Conservation (phyloP, 192 early-diverging fungal species). For the Lobosporangium transversale region DNA sequence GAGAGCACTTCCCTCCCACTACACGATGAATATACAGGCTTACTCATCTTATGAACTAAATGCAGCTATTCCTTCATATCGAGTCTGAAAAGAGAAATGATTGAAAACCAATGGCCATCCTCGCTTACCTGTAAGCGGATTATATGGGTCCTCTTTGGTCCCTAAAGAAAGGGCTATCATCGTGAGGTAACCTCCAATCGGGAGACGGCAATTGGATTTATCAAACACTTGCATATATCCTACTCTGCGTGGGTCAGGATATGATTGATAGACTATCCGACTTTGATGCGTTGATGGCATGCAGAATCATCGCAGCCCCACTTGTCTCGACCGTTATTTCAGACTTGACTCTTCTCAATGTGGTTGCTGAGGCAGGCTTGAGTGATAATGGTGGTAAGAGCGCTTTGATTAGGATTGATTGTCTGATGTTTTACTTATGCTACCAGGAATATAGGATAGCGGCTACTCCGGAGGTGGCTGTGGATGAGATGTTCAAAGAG, state of each 20-base stretch:
- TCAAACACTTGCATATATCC: conserved; percentile 29
- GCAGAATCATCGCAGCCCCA: conserved; percentile 4
- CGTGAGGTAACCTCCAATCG: conserved; percentile 1
- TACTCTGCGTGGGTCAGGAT: neutral
- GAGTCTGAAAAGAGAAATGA: conserved; percentile 25
- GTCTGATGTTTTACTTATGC: no score
- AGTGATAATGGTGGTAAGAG: conserved; percentile 12
- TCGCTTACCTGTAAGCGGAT: neutral
- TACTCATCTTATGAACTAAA: conserved; percentile 16
- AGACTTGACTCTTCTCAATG: neutral
- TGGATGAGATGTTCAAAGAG: neutral
- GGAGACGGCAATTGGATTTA: neutral
- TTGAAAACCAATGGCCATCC: conserved; percentile 19
- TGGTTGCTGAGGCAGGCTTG: neutral
- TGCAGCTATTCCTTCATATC: conserved; percentile 31
- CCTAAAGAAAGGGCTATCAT: conserved; percentile 1
- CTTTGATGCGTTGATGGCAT: neutral
- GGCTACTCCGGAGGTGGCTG: neutral
- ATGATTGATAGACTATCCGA: neutral
- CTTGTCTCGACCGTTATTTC: neutral
- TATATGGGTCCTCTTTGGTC: neutral
- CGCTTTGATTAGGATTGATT: no score
- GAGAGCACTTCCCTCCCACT: no score
- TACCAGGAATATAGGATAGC: neutral
- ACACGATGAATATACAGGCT: neutral